These are phyloP conservation scores for Solanum hybrid DNA, from an alignment of 305 asterid genomes.

Conservation along the genomic window DNA sequence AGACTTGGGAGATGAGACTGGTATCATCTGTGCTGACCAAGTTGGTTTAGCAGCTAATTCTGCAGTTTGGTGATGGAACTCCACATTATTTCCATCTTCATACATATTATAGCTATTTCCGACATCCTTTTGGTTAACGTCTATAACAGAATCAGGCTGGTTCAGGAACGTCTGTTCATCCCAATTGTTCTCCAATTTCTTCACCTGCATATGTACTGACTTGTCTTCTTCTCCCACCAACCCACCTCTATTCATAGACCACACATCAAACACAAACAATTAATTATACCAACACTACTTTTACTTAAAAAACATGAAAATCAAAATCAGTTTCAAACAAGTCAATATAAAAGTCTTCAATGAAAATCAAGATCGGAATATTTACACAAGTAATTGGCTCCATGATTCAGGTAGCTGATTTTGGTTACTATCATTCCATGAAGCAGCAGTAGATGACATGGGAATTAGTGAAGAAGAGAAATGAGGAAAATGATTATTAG, in stretches of 20 bases:
- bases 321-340: not conserved
- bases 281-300: not conserved
- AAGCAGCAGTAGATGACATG: conserved; percentile 1
- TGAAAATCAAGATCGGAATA: not conserved
- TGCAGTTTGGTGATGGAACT: conserved; percentile 13
- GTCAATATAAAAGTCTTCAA: not conserved
- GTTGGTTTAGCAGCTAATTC: conserved; percentile 7
- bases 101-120: conserved; percentile 5
- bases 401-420: conserved; percentile 50
- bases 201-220: conserved; percentile 17
- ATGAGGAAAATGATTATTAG: conserved; percentile 25
- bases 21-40: conserved; percentile 28
- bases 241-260: conserved; percentile 32
- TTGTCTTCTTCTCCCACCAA: conserved; percentile 47
- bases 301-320: not conserved
- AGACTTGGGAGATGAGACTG: conserved; percentile 49
- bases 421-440: conserved; percentile 37
- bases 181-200: conserved; percentile 42
- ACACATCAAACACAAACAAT: not conserved
- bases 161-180: conserved; percentile 30
- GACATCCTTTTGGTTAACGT: conserved; percentile 25
- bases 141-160: conserved; percentile 6
- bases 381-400: conserved; percentile 65
- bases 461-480: conserved; percentile 4
- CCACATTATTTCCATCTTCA: conserved; percentile 18